Base-by-base conservation (phyloP, 192 early-diverging fungal genomes). In the Entomortierella chlamydospora region DNA sequence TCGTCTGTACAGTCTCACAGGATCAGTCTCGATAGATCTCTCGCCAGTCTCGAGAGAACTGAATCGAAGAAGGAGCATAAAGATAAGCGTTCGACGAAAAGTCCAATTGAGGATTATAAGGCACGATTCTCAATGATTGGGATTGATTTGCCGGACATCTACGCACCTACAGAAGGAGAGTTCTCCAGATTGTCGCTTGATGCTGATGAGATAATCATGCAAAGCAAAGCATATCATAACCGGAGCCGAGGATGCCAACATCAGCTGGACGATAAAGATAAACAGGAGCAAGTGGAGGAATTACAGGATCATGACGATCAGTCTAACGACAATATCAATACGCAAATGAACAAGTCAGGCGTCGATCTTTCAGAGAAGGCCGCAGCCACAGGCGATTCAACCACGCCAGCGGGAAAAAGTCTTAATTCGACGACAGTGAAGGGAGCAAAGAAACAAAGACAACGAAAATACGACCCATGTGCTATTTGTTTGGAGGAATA, bases 401-500 rank as follows among this genome's bases (percentile, higher is more conserved):
- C n/a, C n/a, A n/a, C n/a, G n/a, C n/a, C n/a, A n/a, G n/a, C n/a
- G n/a, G n/a, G n/a, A n/a, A n/a, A n/a, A n/a, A n/a, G n/a, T n/a
- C n/a, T n/a, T n/a, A n/a, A n/a, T 20, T 54, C 50, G 8, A 37
- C 4, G 10, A 37, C 34, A 50, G 49, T 15, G n/a, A n/a, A n/a
- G 4, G 20, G 33, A n/a, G 7, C 25, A 18, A 49, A 60, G n/a
- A 69, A 61, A 30, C 50, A 39, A 11, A 59, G 68, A 18, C 70
- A 26, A 13, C 31, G 68, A 22, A 52, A 49, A 25, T 70, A 65
- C 18, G 85, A 85, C 25, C 82, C 73, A 0, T 90, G 86, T 64
- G 86, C 84, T 34, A 87, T 88, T 23, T 90, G 88, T 61, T 26
- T 87, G 42, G 86, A 88, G 31, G 88, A 88, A 7, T 90, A 86